phyloP scores from a whole-genome alignment of 768 basidiomycete species.

The Xanthoconium purpureum region DNA sequence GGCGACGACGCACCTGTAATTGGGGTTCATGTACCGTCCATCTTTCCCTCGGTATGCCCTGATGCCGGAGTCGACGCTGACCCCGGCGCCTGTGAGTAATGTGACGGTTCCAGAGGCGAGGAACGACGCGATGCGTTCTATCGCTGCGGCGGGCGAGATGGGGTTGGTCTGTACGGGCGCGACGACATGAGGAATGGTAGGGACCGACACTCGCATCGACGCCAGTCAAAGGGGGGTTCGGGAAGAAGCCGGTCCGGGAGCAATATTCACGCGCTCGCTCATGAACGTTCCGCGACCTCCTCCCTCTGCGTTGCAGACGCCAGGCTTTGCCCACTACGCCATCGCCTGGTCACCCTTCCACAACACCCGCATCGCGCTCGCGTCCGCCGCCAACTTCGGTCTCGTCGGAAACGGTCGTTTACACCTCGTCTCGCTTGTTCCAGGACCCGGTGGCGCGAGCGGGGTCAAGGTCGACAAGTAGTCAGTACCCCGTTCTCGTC shows the following conservation, averaged over 20 bases:
- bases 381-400: constrained; percentile 90
- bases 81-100: constrained; percentile 86
- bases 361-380: constrained; percentile 67
- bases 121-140: constrained; percentile 62
- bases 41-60: constrained; percentile 87
- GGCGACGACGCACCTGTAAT: constrained; percentile 61
- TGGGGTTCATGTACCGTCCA: constrained; percentile 87
- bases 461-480: constrained; percentile 59
- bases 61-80: constrained; percentile 94
- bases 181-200: constrained; percentile 63
- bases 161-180: constrained; percentile 35
- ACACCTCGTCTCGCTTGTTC: constrained; percentile 55
- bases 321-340: constrained; percentile 81
- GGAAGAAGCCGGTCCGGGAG: neutral
- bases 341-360: constrained; percentile 87
- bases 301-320: constrained; percentile 63
- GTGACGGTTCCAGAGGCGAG: constrained; percentile 66
- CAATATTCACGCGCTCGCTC: no score
- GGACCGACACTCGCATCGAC: constrained; percentile 73
- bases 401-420: constrained; percentile 94
- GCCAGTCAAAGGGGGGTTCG: neutral
- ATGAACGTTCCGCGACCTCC: constrained; percentile 46
- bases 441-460: constrained; percentile 44
- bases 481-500: constrained; percentile 43
- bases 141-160: constrained; percentile 49